phyloP scores from a whole-genome alignment of 495 filamentous ascomycete species.

The Daldinia concentrica region DNA sequence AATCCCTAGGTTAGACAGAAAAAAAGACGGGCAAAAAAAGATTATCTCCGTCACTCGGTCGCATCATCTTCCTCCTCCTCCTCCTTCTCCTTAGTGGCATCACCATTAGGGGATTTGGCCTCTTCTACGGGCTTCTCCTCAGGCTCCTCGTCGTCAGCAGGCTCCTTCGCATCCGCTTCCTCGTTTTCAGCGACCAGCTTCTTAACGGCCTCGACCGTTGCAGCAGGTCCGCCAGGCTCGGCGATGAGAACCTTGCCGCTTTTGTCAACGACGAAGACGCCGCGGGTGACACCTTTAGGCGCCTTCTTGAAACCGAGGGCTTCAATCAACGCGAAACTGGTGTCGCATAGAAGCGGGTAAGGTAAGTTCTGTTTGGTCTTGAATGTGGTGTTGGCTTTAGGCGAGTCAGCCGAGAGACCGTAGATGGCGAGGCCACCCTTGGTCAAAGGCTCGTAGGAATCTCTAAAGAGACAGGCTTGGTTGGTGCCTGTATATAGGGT shows the following conservation, averaged over 20 bases:
- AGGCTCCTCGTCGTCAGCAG: constrained; percentile 34
- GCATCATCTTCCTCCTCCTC: constrained; percentile 32
- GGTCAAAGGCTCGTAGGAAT: constrained; percentile 78
- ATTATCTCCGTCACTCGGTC: constrained; percentile 20
- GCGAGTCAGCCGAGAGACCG: constrained; percentile 85
- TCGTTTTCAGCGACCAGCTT: constrained; percentile 54
- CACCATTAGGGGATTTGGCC: constrained; percentile 33
- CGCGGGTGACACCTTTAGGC: constrained; percentile 79
- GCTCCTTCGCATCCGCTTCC: constrained; percentile 30
- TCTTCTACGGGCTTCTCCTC: constrained; percentile 34
- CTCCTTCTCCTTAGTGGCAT: constrained; percentile 42
- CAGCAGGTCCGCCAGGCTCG: constrained; percentile 67
- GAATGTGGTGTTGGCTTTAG: constrained; percentile 91
- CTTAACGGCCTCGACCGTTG: constrained; percentile 66
- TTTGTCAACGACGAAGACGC: constrained; percentile 89
- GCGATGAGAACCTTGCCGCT: constrained; percentile 70
- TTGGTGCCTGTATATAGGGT: constrained; percentile 73
- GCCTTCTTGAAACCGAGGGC: constrained; percentile 81
- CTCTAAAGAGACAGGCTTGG: constrained; percentile 93
- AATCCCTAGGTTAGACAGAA: constrained; percentile 18
- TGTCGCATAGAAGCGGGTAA: constrained; percentile 89
- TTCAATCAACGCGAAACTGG: constrained; percentile 71
- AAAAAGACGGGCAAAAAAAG: constrained; percentile 3
- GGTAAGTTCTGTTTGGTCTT: constrained; percentile 87
- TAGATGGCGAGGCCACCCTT: constrained; percentile 85